Percentiles rank a stretch among this genome's conserved stretches.
phyloP scores from a whole-genome alignment of 2,329 filamentous ascomycete species.

The Penicillium hesseltinei region DNA sequence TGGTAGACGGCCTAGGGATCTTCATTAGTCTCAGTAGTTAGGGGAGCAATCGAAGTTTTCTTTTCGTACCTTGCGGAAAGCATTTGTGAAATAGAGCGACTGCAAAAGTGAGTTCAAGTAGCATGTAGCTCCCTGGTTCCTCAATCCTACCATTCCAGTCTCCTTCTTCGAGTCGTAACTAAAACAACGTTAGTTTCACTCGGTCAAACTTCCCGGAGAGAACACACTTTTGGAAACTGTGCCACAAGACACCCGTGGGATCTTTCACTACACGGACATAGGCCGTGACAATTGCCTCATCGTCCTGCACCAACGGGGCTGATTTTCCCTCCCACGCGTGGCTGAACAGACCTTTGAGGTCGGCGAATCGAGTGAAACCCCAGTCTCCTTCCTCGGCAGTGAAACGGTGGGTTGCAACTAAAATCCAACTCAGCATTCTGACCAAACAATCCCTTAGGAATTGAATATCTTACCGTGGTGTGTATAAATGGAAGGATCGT shows the following conservation, averaged over 20 bases:
- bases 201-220: not conserved
- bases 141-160: constrained; percentile 92
- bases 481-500: constrained; percentile 79
- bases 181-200: constrained; percentile 28
- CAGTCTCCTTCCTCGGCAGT: constrained; percentile 96
- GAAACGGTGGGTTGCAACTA: constrained; percentile 86
- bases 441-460: not conserved
- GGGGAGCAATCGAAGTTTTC: not conserved
- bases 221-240: constrained; percentile 46
- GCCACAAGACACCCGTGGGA: constrained; percentile 50
- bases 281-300: constrained; percentile 47
- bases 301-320: constrained; percentile 54
- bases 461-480: constrained; percentile 59
- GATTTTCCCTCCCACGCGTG: constrained; percentile 67
- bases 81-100: constrained; percentile 83
- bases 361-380: constrained; percentile 97
- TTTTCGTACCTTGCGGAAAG: constrained; percentile 76
- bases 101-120: constrained; percentile 83
- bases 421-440: constrained; percentile 1
- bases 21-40: not conserved
- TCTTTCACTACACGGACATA: constrained; percentile 52
- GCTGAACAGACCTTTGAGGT: constrained; percentile 81
- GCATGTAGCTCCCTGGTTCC: constrained; percentile 93
- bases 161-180: constrained; percentile 98
- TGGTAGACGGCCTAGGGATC: constrained; percentile 78